Base-by-base conservation (phyloP, 495 filamentous ascomycete species). In the Lichina pygmaea region DNA sequence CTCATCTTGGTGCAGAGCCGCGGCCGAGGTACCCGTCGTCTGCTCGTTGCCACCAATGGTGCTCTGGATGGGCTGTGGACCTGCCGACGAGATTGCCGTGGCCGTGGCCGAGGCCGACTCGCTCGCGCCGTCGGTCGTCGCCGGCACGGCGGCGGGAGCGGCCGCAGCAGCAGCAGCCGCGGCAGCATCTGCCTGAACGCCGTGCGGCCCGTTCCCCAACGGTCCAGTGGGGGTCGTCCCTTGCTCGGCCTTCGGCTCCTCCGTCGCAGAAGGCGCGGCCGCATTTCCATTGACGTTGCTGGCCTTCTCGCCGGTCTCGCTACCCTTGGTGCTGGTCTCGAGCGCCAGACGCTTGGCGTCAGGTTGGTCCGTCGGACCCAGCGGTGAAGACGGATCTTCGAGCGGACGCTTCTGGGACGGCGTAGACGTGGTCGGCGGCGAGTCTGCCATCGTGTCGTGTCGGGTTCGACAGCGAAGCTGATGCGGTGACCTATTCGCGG, bases 301-400 rank as follows among this genome's bases (percentile, higher is more conserved):
- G 11, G 16, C 34, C 38, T 43, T 43, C 17, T 43, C 46, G 45
- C 66, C 58, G 38, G 59, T 56, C 34, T 51, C 56, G 8, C 70
- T 66, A 37, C 67, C 66, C 54, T 75, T 78, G 42, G 79, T 67
- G 52, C 84, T 69, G 67, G 93, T 97, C 64, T 94, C 86, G 46
- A 95, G 70, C 42, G 91, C 91, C 31, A 80, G 91, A 51, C 89
- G 81, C 66, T 97, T 97, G 51, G 91, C 89, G 51, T 97, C 89
- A 32, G 85, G 85, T 60, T 93, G 91, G 53, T 93, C 89, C 55
- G 67, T 78, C 34, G 75, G 78, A 15, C 81, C 83, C 30, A 84
- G 89, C 6, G 89, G 85, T 4, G 89, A 95, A 39, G 89, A 95
- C 33, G 85, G 75, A 55, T 95, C 89, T 67, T 97, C 89, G 44